Evolutionary conservation across 305 asterid species (phyloP).

Genomic region (Fraxinus greggii): DNA sequence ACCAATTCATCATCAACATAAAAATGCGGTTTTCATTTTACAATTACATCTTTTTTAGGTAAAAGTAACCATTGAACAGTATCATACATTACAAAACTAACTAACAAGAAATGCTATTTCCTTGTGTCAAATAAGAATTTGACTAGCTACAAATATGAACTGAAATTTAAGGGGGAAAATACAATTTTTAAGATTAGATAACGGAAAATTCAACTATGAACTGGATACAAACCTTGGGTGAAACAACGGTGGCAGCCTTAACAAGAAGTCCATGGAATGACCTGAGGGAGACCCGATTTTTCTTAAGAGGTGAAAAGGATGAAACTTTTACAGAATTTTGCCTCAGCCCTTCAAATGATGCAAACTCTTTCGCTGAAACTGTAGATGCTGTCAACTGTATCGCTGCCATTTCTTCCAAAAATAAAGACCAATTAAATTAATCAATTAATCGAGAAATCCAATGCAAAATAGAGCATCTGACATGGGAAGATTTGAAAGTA

Average conservation of each 20-base stretch:
- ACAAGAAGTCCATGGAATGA: conserved; percentile 65
- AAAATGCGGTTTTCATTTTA: not conserved
- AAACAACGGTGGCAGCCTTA: conserved; percentile 77
- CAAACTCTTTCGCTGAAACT: conserved; percentile 39
- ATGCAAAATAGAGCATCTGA: not conserved
- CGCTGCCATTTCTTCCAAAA: conserved; percentile 43
- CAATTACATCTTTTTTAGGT: not conserved
- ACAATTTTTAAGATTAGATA: not conserved
- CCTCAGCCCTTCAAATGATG: conserved; percentile 42
- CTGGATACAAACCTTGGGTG: conserved; percentile 62
- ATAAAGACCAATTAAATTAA: not conserved
- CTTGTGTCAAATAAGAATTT: not conserved
- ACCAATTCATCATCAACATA: not conserved
- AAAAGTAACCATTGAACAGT: not conserved
- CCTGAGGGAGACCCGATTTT: conserved; percentile 31
- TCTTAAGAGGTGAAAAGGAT: conserved; percentile 35
- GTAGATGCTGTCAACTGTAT: conserved; percentile 48
- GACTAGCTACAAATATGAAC: not conserved
- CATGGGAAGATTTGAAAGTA: not conserved
- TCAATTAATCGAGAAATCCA: not conserved
- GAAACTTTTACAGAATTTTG: conserved; percentile 32
- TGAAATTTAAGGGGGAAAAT: not conserved
- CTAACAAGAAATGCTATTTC: not conserved
- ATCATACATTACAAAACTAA: not conserved
- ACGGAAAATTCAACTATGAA: not conserved